Evolutionary conservation across 768 basidiomycete species (phyloP), one percentile per base, ranked within the genome.

Genomic region (Leccinum variicolor): DNA sequence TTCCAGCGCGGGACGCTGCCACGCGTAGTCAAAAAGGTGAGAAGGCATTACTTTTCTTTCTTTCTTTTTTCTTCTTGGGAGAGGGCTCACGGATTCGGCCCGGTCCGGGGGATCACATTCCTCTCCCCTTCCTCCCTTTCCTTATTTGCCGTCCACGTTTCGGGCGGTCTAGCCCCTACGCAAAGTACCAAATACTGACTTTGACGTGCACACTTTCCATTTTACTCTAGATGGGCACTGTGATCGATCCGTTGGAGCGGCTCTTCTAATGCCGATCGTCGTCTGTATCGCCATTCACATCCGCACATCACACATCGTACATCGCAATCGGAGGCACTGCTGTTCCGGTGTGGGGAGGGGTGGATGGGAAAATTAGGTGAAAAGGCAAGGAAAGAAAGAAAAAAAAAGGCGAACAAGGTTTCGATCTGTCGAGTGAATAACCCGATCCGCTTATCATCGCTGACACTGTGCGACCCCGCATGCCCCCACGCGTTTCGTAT

Each of bases 1-100:
- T 91, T 92, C 81, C 91, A 93, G 74, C 78, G 85, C 59, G 90
- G 82, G 57, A 96, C 94, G 25, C 67, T 95, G 62, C 94, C 94
- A 2, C 83, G 82, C 61, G 86, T 97, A 10, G 85, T 90, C 57
- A 94, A 89, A 75, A 98, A 95, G 86, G 91, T 87, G 57, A 19
- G 41, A 19, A 19, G 9, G 10, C 11, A 2, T 43, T 55, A 8
- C 4, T 5, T 23, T 6, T 17, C 10, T 25, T 17, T 19, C 2
- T 29, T 6, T 10, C 6, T 23, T 39, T 17, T 8, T 39, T 17
- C 9, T 14, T 17, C 34, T 17, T n/a, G 39, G n/a, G 39, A n/a
- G 17, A 0, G 39, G 39, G 13, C 21, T 17, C 21, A 21, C 21
- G 19, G 41, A 17, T 43, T 4, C 10, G 43, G 23, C 8, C 46